Base-by-base conservation (phyloP, 176 grass and related monocot species). In the Sorghum bicolor region DNA sequence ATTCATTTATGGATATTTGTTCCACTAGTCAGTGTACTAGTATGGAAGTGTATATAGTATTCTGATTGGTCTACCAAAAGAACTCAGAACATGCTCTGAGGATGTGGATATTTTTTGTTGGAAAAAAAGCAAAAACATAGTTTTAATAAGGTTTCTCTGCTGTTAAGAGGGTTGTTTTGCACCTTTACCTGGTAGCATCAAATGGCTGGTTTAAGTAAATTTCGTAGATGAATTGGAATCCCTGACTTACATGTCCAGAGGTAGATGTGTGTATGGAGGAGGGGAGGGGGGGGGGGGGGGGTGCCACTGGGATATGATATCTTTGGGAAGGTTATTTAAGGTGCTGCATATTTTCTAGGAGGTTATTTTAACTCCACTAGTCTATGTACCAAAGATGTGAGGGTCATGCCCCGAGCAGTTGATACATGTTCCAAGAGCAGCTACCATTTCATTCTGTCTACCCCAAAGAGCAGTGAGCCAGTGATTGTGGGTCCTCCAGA, bases 11-110 rank as follows among this genome's bases (percentile, higher is more conserved):
- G 12, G 17, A 32, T 75, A 45, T 69, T 73, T 9, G 20, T 19
- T 75, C 70, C 69, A 75, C 29, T 80, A 48, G 47, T 69, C 36
- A 72, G 6, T 70, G 26, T 58, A 12, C 70, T 47, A 36, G 71
- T 41, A 37, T 80, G 26, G 67, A 79, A 89, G 47, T 66, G 19
- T 55, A 36, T 72, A 67, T 50, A 6, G 53, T 62, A 52, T 43
- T 82, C 16, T 82, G 64, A 17, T 61, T 61, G 57, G 57, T 77
- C 26, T 22, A 32, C 37, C 6, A 8, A n/a, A 76, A 82, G 22
- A 39, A 50, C 20, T 70, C 48, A 55, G 69, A 70, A 67, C 45
- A 81, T 87, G 71, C 47, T 81, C 36, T 81, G 70, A 83, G 41
- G 67, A 47, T 80, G 32, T 64, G 17, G 41, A 80, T 58, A n/a